phyloP scores from a whole-genome alignment of 768 basidiomycete genomes.

The Strobilomyces dryophilus region DNA sequence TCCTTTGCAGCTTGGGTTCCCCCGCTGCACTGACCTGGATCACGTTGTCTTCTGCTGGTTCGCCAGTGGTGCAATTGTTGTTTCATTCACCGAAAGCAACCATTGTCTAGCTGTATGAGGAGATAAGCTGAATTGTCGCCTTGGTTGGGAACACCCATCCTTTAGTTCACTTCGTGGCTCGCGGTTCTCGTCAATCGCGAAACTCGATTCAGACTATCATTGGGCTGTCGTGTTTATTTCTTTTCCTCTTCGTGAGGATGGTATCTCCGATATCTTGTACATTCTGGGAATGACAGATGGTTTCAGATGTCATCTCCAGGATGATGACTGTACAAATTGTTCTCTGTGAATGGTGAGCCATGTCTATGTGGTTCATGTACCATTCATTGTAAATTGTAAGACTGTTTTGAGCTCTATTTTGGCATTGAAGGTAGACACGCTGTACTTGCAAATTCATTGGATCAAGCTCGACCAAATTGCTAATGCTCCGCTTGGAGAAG shows the following conservation, averaged over 20 bases:
- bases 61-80: conserved; percentile 1
- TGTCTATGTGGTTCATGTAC: background rate
- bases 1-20: background rate
- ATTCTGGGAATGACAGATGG: background rate
- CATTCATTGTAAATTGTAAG: too few relatives aligned
- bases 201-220: conserved; percentile 38
- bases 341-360: background rate
- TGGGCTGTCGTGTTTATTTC: conserved; percentile 16
- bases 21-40: background rate
- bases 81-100: background rate
- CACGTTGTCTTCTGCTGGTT: conserved; percentile 10
- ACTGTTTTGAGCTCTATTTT: too few relatives aligned
- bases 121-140: background rate
- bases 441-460: too few relatives aligned
- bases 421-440: too few relatives aligned
- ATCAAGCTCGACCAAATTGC: too few relatives aligned
- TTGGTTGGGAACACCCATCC: conserved; percentile 6
- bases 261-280: background rate
- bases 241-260: conserved; percentile 17
- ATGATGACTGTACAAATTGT: background rate
- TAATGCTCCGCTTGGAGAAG: too few relatives aligned
- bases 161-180: conserved; percentile 30
- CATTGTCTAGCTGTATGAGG: conserved; percentile 16
- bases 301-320: background rate
- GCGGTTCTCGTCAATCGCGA: conserved; percentile 9